Base-by-base conservation (phyloP, 768 basidiomycete species). In the Galerina marginata region DNA sequence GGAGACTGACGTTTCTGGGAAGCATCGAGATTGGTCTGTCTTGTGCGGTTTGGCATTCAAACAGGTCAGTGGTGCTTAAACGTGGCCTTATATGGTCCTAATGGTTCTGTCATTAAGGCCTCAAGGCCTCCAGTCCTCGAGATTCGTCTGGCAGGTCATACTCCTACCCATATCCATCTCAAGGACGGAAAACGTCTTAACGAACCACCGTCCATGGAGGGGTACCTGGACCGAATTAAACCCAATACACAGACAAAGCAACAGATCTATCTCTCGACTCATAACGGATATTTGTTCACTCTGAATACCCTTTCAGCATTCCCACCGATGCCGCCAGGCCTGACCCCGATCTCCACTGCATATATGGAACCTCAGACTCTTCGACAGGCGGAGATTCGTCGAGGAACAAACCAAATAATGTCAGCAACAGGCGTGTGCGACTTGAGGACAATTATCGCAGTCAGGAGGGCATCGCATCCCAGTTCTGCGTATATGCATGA, bases 171-270 rank as follows among this genome's bases (percentile, higher is more conserved):
- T 56, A 65, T 84, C 49, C 78, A 77, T 63, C 67, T 81, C n/a
- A 78, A 75, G 63, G 72, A 81, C 73, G 78, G 77, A 70, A 77
- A 72, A 74, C 67, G 75, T 39, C 69, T 95, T 15, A 74, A 83
- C 37, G 93, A 96, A 66, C 96, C 96, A 2, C 87, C 89, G 0
- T 83, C 86, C 0, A 78, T 96, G 48, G 96, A 98, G 74, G 96
- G 96, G 2, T 97, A 92, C 74, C 77, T 96, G 44, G 84, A 91
- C 60, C 87, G 88, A 48, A 81, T 92, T 66, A 82, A 79, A 62
- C 81, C 86, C 2, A 86, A 84, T 64, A 78, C 83, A 16, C 84
- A 86, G 61, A 70, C 72, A 29, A 86, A 81, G 54, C 84, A 90
- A 57, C 79, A 79, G 3, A 67, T 90, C 12, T 96, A 95, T 73